Base-by-base conservation (phyloP, 306 rosid genomes). In the Begonia peltatifolia region DNA sequence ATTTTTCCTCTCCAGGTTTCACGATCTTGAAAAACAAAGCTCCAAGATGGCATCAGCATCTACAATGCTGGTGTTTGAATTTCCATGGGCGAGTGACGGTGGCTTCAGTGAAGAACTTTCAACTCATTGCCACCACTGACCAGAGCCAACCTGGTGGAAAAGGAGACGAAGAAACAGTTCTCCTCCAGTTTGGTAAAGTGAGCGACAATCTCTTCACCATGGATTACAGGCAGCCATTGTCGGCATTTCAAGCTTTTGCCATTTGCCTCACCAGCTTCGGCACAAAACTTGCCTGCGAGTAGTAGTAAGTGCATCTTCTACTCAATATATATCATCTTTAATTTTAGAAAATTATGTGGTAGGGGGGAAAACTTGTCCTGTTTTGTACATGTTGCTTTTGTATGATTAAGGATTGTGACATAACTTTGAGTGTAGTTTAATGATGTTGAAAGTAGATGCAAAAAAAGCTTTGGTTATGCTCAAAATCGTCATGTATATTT, bases 61-160 rank as follows among this genome's bases (percentile, higher is more conserved):
- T 86, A 69, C 96, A 83, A 56, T 92, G 99, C 68, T 86, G 99
- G 99, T 92, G 99, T 70, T 79, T 92, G 75, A 92, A 92, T 75
- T 92, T 92, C 68, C 99, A 92, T 20, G 99, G 99, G 36, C 94
- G 99, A 6, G 99, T 92, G 56, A 92, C 99, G 0, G 89, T 87
- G 11, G 94, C 96, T 17, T 92, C 99, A 0, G 99, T 92, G 58
- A 92, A 92, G 75, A 92, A 92, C 74, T 92, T 92, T 60, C 99
- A 92, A 70, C 82, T 92, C 62, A 84, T 79, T 52, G 99, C 94
- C 6, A 78, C 82, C 0, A 62, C 72, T 50, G 99, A 92, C 59
- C 96, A 80, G 64, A 84, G 87, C 79, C 95, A 82, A 56, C 89
- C 84, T 0, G 93, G 83, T 46, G 93, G 84, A 10, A 92, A 92